Conservation (phyloP, 2,329 filamentous ascomycete genomes). For the Ambrosiella xylebori region DNA sequence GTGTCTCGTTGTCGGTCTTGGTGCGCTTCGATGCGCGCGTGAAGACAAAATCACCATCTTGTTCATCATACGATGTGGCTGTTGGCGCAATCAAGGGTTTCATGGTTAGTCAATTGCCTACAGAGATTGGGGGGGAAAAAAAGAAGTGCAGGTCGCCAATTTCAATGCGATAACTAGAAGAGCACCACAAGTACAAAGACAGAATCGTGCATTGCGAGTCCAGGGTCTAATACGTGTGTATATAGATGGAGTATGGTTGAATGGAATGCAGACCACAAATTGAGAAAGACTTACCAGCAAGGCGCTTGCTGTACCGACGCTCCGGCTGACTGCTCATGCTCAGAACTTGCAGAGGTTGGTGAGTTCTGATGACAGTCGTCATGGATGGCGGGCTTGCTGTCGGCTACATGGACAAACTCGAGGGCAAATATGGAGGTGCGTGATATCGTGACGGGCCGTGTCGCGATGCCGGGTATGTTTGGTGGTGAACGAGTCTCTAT, state of each 20-base stretch:
- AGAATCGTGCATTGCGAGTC: neutral
- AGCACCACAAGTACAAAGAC: neutral
- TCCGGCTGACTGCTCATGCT: slow-evolving; percentile 50
- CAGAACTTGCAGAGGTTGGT: slow-evolving; percentile 47
- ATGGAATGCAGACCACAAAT: neutral
- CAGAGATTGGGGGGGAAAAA: neutral
- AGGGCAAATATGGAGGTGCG: neutral
- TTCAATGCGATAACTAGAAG: neutral
- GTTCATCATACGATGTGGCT: slow-evolving; percentile 40
- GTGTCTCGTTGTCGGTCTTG: slow-evolving; percentile 34
- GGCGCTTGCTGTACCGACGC: slow-evolving; percentile 46
- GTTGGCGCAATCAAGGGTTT: neutral
- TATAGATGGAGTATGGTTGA: neutral
- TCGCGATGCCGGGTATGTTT: slow-evolving; percentile 2
- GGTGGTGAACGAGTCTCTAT: slow-evolving; percentile 1
- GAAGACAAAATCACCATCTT: slow-evolving; percentile 63
- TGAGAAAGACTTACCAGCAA: slow-evolving; percentile 34
- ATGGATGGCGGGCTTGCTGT: slow-evolving; percentile 35
- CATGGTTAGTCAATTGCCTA: slow-evolving; percentile 6
- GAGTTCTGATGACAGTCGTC: slow-evolving; percentile 50
- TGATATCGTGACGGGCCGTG: slow-evolving; percentile 3
- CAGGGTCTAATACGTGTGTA: neutral
- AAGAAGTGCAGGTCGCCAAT: neutral
- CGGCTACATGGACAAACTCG: slow-evolving; percentile 10
- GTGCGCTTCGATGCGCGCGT: slow-evolving; percentile 48